Evolutionary conservation across 2,329 filamentous ascomycete species (phyloP).

Genomic region (Monosporascus sp.): DNA sequence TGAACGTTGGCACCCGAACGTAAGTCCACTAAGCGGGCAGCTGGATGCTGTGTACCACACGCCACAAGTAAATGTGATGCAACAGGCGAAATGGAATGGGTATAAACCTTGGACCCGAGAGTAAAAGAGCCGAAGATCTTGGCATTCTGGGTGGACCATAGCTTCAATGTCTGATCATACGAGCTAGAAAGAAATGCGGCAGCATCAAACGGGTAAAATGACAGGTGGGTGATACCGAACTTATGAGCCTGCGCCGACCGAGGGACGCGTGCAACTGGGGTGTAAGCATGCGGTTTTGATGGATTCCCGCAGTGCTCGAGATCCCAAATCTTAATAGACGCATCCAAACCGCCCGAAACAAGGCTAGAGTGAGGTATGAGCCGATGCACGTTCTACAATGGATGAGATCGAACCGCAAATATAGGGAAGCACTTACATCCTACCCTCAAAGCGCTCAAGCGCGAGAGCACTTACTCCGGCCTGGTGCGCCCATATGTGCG

Average conservation of each 20-base stretch:
- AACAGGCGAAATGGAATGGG: slow-evolving; percentile 72
- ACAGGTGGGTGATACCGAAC: slow-evolving; percentile 70
- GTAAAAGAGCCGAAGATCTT: slow-evolving; percentile 61
- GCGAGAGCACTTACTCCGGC: slow-evolving; percentile 75
- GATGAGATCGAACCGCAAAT: neutral
- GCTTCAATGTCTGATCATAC: slow-evolving; percentile 71
- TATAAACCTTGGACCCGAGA: slow-evolving; percentile 65
- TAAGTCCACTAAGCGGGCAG: slow-evolving; percentile 80
- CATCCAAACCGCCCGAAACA: slow-evolving; percentile 80
- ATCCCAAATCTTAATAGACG: slow-evolving; percentile 82
- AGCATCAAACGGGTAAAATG: slow-evolving; percentile 74
- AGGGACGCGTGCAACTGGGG: slow-evolving; percentile 47
- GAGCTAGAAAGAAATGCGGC: slow-evolving; percentile 72
- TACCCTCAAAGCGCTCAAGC: slow-evolving; percentile 76
- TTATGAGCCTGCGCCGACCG: slow-evolving; percentile 49
- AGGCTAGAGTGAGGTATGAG: slow-evolving; percentile 44
- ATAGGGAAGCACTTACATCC: slow-evolving; percentile 49
- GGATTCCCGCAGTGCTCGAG: slow-evolving; percentile 57
- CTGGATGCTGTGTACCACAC: slow-evolving; percentile 80
- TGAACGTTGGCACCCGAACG: slow-evolving; percentile 74
- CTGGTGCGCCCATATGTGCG: slow-evolving; percentile 60
- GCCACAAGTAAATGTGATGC: slow-evolving; percentile 74
- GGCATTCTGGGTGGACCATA: slow-evolving; percentile 65
- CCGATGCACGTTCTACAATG: neutral
- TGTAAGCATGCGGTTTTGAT: slow-evolving; percentile 43